Evolutionary conservation across 139 green algal genomes (phyloP).

Genomic region (Chlorella sp.): DNA sequence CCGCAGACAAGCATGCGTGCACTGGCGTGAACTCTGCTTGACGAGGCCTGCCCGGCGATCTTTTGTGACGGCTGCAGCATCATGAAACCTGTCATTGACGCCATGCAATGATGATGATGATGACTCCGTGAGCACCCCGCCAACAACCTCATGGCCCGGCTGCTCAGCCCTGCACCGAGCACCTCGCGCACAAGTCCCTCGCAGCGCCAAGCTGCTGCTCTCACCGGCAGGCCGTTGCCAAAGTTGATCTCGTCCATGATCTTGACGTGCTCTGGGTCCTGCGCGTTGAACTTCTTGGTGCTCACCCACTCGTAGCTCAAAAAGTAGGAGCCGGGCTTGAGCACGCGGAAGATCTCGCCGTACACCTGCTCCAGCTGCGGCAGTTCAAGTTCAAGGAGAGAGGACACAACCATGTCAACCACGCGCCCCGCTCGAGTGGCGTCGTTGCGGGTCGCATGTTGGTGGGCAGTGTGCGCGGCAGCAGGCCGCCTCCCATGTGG

Average conservation of each 20-base stretch:
- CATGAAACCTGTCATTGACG: too few species aligned
- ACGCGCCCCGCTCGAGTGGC: too few species aligned
- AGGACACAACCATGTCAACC: too few species aligned
- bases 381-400: too few species aligned
- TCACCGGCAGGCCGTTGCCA: constrained; percentile 91
- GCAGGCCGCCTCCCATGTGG: not conserved
- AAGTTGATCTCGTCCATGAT: constrained; percentile 97
- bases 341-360: constrained; percentile 80
- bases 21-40: too few species aligned
- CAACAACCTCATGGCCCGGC: not conserved
- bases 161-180: not conserved
- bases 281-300: constrained; percentile 76
- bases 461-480: not conserved
- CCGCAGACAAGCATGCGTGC: too few species aligned
- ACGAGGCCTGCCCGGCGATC: too few species aligned
- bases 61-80: too few species aligned
- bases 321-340: constrained; percentile 90
- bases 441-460: too few species aligned
- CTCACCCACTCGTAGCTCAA: constrained; percentile 96
- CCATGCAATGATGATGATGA: too few species aligned
- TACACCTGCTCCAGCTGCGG: constrained; percentile 80
- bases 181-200: not conserved
- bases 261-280: constrained; percentile 78
- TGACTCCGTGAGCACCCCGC: not conserved
- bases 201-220: constrained; percentile 2